Evolutionary conservation across 228 moss, liverwort and hornwort species (phyloP).

Genomic region (Sphagnum magellanicum): DNA sequence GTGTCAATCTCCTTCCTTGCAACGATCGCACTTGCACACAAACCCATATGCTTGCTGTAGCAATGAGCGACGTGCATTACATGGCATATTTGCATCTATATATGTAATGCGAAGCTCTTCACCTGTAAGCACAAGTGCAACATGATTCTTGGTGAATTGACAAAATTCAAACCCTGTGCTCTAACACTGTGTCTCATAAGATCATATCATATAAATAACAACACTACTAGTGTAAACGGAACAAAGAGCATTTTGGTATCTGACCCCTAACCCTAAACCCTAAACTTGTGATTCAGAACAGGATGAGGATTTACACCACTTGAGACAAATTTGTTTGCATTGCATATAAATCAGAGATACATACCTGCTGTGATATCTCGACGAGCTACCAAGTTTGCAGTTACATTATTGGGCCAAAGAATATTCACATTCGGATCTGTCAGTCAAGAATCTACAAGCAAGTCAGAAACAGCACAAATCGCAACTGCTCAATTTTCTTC

Average conservation of each 20-base stretch:
- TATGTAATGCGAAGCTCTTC: conserved; percentile 69
- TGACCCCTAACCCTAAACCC: too few relatives aligned
- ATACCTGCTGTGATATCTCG: conserved; percentile 57
- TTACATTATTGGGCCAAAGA: conserved; percentile 43
- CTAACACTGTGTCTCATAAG: too few relatives aligned
- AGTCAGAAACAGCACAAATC: neutral
- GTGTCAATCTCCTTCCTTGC: conserved; percentile 46
- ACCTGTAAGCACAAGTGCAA: conserved; percentile 17
- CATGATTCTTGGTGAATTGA: too few relatives aligned
- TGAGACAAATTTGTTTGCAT: too few relatives aligned
- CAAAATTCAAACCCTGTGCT: too few relatives aligned
- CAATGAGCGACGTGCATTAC: conserved; percentile 36
- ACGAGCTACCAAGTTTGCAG: conserved; percentile 47
- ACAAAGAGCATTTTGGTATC: too few relatives aligned
- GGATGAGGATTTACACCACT: too few relatives aligned
- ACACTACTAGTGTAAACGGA: too few relatives aligned
- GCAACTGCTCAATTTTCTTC: neutral
- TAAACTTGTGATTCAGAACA: too few relatives aligned
- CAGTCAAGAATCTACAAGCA: neutral
- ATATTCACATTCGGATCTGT: conserved; percentile 74
- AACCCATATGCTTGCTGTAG: conserved; percentile 57
- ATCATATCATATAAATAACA: too few relatives aligned
- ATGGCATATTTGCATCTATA: conserved; percentile 64
- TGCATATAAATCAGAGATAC: neutral
- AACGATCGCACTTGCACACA: conserved; percentile 56